phyloP scores from a whole-genome alignment of 805 yeast species.

The Starmerella bombi region DNA sequence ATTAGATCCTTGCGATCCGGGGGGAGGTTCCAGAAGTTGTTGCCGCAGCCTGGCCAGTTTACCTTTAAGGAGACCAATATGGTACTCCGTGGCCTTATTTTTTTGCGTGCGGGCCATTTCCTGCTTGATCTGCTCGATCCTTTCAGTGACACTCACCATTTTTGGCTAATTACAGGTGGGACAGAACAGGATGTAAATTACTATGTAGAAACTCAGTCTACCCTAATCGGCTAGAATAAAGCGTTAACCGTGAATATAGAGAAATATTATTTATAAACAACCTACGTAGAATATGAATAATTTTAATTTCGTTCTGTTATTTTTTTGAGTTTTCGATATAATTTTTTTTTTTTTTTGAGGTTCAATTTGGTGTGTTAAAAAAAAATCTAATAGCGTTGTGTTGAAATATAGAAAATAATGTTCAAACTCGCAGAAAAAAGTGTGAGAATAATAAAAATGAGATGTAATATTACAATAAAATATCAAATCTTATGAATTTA shows the following conservation, averaged over 20 bases:
- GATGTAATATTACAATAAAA: background rate
- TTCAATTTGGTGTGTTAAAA: background rate
- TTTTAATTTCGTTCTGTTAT: background rate
- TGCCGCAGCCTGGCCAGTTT: slow-evolving; percentile 85
- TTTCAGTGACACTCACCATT: slow-evolving; percentile 37
- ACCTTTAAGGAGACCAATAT: slow-evolving; percentile 85
- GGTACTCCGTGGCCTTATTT: slow-evolving; percentile 96
- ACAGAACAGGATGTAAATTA: too few relatives aligned
- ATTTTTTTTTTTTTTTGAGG: background rate
- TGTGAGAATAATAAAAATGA: background rate
- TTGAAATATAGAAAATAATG: background rate
- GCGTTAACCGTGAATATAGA: background rate
- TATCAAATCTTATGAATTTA: background rate
- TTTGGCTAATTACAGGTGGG: background rate
- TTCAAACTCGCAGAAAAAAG: background rate
- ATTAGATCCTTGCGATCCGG: slow-evolving; percentile 52
- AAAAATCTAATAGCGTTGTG: too few relatives aligned
- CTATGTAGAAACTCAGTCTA: too few relatives aligned
- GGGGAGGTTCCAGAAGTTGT: slow-evolving; percentile 80
- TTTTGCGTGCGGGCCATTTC: slow-evolving; percentile 93
- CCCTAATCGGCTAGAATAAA: too few relatives aligned
- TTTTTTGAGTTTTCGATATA: background rate
- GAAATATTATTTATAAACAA: too few relatives aligned
- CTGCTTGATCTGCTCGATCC: slow-evolving; percentile 77
- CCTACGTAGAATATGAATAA: too few relatives aligned